Percentiles rank a stretch among this genome's conserved stretches.
Conservation (phyloP, 2,329 filamentous ascomycete genomes). For the Xylariaceae sp. region DNA sequence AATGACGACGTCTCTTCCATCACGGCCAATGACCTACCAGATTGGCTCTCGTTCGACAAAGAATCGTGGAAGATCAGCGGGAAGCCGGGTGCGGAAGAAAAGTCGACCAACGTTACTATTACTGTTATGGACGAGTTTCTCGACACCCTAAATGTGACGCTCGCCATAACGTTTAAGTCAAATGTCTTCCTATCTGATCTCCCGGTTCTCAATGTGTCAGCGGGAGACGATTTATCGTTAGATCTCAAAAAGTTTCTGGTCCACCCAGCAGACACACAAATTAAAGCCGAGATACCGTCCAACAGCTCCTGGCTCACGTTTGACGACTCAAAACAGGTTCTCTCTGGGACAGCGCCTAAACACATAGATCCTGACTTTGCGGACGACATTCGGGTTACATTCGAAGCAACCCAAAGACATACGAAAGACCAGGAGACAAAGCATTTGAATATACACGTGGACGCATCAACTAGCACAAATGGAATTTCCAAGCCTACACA, state of each 20-base stretch:
- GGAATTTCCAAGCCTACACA: constrained; percentile 3
- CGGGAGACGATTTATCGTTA: constrained; percentile 28
- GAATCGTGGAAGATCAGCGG: constrained; percentile 59
- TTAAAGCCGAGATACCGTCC: constrained; percentile 24
- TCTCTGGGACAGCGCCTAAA: constrained; percentile 27
- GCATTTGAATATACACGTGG: constrained; percentile 22
- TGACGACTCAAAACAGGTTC: constrained; percentile 22
- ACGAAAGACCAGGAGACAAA: constrained; percentile 24
- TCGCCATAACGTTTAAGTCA: constrained; percentile 32
- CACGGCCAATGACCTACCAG: constrained; percentile 48
- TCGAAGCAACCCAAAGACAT: constrained; percentile 24
- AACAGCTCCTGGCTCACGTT: constrained; percentile 31
- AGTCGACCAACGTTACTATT: constrained; percentile 58
- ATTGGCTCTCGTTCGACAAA: constrained; percentile 64
- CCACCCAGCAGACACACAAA: constrained; percentile 21
- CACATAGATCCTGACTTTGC: constrained; percentile 4
- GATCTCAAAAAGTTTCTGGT: constrained; percentile 30
- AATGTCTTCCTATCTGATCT: constrained; percentile 28
- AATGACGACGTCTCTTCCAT: constrained; percentile 47
- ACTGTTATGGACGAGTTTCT: constrained; percentile 53
- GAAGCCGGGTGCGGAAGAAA: constrained; percentile 52
- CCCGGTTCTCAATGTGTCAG: constrained; percentile 27
- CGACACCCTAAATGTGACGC: constrained; percentile 52
- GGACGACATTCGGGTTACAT: constrained; percentile 15
- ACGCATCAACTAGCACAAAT: constrained; percentile 7